Evolutionary conservation across 2,329 filamentous ascomycete species (phyloP).

Genomic region (Apiospora rasikravindrae): DNA sequence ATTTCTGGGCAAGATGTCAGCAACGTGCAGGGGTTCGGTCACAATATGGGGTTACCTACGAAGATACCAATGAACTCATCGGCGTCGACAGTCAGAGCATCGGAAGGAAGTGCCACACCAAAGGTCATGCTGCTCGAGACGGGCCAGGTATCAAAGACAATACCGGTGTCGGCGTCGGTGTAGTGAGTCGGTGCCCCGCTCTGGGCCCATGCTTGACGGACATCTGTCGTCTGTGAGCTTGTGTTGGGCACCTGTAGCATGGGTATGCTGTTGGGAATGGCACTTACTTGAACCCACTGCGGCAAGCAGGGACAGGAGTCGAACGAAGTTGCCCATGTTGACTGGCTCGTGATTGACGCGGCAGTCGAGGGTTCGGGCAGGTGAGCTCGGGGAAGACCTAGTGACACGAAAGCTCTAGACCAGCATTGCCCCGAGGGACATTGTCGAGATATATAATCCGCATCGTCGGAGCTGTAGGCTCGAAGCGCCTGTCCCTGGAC

Average conservation of each 20-base stretch:
- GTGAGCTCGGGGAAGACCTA: not conserved
- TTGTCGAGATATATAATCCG: not conserved
- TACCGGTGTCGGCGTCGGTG: conserved; percentile 48
- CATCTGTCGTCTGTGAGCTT: conserved; percentile 17
- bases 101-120: conserved; percentile 58
- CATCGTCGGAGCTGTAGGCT: not conserved
- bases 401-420: not conserved
- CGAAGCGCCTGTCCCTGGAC: not conserved
- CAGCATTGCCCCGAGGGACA: not conserved
- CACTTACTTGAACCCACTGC: conserved; percentile 19
- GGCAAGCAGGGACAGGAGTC: conserved; percentile 16
- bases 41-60: not conserved
- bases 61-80: conserved; percentile 64
- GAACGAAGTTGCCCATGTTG: conserved; percentile 18
- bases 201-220: conserved; percentile 22
- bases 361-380: not conserved
- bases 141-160: conserved; percentile 57
- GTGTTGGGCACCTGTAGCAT: no score
- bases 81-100: conserved; percentile 52
- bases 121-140: conserved; percentile 55
- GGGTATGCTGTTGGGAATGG: no score
- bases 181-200: conserved; percentile 20
- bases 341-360: conserved; percentile 7
- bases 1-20: conserved; percentile 43
- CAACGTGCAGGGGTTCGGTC: not conserved